Evolutionary conservation across 2,329 filamentous ascomycete genomes (phyloP), one percentile per base, ranked within the genome.

Genomic region (Mycosphaerella arachidis): DNA sequence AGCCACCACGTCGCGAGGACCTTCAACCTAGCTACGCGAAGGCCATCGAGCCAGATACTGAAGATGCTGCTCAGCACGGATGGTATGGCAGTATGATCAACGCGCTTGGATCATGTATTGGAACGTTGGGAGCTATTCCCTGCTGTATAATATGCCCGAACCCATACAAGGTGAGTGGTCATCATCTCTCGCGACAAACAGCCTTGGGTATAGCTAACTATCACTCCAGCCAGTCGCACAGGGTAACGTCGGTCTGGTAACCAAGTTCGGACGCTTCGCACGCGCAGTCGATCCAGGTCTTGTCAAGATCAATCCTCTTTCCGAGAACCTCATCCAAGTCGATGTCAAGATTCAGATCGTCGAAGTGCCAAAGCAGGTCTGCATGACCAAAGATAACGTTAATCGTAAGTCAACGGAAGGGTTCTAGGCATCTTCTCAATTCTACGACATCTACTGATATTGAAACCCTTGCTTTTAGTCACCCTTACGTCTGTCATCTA

Each of bases 371-470:
- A 87, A 92, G 78, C 94, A 99, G 78, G 86, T 93, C 63, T 97
- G 94, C 82, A 99, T 99, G 92, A 99, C 94, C 75, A 97, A 97
- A 81, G 94, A 99, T 82, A 99, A 99, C 71, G 94, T 97, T 65
- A 96, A 90, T 50, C 29, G 12, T 35, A 83, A 24, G 24, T 24
- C 24, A 24, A 24, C 24, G 24, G 24, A 24, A 24, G 3, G 24
- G 2, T 24, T 24, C 24, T 24, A 24, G 24, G 24, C 24, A 24
- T 24, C 3, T 1, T 24, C 24, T 24, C 24, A 1, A 24, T 24
- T 24, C 24, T 24, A 2, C 24, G 24, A 24, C 24, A 24, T 24
- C 24, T 24, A 24, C 24, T 24, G 3, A 24, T 24, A 1, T 24
- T 24, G 24, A 3, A 24, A 24, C 24, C 24, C 3, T 24, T 24